Base-by-base conservation (phyloP, 176 grass and related monocot species). In the Tuctoria greenei region DNA sequence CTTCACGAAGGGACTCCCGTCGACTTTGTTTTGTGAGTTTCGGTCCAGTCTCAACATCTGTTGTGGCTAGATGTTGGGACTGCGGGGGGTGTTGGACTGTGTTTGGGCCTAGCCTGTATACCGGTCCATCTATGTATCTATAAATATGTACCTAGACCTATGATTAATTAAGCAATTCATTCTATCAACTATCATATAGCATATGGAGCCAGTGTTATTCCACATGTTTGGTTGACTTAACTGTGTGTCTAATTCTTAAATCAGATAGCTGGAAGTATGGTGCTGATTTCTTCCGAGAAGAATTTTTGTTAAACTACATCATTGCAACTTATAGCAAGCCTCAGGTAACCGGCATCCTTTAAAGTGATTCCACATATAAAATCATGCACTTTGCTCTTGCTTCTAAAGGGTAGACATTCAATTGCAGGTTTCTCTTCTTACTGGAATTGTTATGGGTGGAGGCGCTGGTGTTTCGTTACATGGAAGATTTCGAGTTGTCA, bases 381-480 rank as follows among this genome's bases (percentile, higher is more conserved):
- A 78, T 66, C n/a, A 21, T 78, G 59, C 38, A 65, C 31, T 31
- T 69, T 20, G 67, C 20, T 37, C 41, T n/a, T 49, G 44, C 46
- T 46, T 13, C 40, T 64, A 70, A 75, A 74, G 67, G 11, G 25
- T 76, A 51, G 23, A 52, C 52, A 38, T 59, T 61, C 59, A 70
- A 27, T 67, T 86, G 9, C 79, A 98, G 95, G 91, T 94, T 86
- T 98, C 95, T 70, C 71, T 98, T 64, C 95, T 98, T 77, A 31
- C 82, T 84, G 89, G 91, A 81, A 98, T 94, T 70, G 85, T 85
- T 79, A 90, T 98, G 89, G 95, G 95, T 61, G 88, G 88, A 83
- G 95, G 95, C 34, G 95, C 89, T 66, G 95, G 95, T 84, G 71
- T 98, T 76, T 98, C 95, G 59, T 79, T 98, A 85, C 95, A 98